Conservation (phyloP, 2,329 filamentous ascomycete species). For the Paracorniculantispora psalliotae region DNA sequence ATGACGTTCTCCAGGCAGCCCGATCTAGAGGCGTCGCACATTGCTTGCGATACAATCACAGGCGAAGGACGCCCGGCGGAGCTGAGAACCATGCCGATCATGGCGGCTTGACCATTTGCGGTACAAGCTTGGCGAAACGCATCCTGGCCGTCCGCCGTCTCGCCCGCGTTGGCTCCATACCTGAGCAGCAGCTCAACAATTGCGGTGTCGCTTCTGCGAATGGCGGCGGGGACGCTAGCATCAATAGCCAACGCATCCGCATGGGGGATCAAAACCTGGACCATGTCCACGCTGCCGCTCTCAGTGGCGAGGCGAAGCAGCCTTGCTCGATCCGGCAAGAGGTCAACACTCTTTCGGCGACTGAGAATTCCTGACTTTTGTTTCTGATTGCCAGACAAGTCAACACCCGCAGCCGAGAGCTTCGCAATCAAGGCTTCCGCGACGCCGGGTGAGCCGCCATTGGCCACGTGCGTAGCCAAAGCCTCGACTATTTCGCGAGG, state of each 20-base stretch:
- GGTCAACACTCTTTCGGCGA: conserved; percentile 45
- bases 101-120: conserved; percentile 38
- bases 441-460: conserved; percentile 46
- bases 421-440: conserved; percentile 52
- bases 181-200: conserved; percentile 45
- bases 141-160: conserved; percentile 46
- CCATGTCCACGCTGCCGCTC: conserved; percentile 46
- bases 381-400: conserved; percentile 45
- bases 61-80: conserved; percentile 43
- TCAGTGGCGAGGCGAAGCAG: conserved; percentile 48
- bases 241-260: conserved; percentile 49
- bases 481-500: conserved; percentile 49
- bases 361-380: conserved; percentile 44
- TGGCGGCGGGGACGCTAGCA: conserved; percentile 43
- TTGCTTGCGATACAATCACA: conserved; percentile 41
- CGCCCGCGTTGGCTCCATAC: conserved; percentile 45
- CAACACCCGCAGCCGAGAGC: conserved; percentile 44
- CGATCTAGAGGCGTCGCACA: conserved; percentile 46
- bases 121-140: conserved; percentile 49
- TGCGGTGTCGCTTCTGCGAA: conserved; percentile 37
- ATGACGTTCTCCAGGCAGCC: conserved; percentile 48
- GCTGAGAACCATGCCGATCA: conserved; percentile 45
- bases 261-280: conserved; percentile 48
- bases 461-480: conserved; percentile 44
- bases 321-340: conserved; percentile 43